Evolutionary conservation across 2,329 filamentous ascomycete genomes (phyloP).

Genomic region (Ceratocystis destructans): DNA sequence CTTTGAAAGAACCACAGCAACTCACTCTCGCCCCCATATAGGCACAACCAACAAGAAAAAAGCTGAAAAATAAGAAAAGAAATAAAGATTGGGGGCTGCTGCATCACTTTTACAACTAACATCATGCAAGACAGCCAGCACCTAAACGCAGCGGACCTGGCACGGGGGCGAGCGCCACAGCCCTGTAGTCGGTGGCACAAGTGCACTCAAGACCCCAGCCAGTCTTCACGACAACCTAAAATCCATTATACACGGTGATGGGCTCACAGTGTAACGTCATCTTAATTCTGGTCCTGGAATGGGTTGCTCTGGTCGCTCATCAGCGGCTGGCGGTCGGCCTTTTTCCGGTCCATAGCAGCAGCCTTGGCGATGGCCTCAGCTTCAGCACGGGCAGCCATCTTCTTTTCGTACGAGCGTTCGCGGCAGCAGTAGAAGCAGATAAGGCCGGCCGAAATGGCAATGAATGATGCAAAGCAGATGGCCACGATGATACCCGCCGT

Average conservation of each 20-base stretch:
- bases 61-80: neutral
- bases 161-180: neutral
- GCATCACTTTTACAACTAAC: neutral
- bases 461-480: conserved; percentile 33
- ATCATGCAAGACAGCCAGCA: neutral
- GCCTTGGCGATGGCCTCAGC: conserved; percentile 38
- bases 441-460: conserved; percentile 28
- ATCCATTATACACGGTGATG: neutral
- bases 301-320: conserved; percentile 27
- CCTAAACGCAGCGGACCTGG: neutral
- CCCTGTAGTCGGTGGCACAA: neutral
- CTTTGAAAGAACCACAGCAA: neutral
- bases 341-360: conserved; percentile 30
- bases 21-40: too few species aligned
- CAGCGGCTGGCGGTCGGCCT: conserved; percentile 28
- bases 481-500: conserved; percentile 35
- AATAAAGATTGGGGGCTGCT: neutral
- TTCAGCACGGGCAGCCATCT: conserved; percentile 34
- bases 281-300: conserved; percentile 27
- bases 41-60: neutral
- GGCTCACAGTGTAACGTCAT: conserved; percentile 10
- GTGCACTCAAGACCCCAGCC: too few species aligned
- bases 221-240: too few species aligned
- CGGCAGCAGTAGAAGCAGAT: conserved; percentile 40
- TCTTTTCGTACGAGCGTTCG: conserved; percentile 34